phyloP scores from a whole-genome alignment of 164 flowering plant species.

The Stephania japonica region DNA sequence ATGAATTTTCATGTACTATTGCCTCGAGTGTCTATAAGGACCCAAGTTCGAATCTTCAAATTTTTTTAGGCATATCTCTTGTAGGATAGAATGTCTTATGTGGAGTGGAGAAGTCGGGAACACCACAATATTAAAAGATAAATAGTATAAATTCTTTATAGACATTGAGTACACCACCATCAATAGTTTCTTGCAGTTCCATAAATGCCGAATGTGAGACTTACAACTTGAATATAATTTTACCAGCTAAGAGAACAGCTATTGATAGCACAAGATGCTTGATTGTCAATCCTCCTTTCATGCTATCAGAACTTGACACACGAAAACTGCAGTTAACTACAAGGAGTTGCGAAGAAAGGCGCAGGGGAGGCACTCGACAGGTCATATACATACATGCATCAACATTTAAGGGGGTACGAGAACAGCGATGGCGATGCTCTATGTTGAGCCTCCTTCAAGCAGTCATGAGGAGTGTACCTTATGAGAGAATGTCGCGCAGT shows the following conservation, averaged over 20 bases:
- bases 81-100: too few relatives aligned
- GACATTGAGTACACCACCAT: neutral
- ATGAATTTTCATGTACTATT: too few relatives aligned
- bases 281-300: neutral
- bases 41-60: too few relatives aligned
- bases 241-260: neutral
- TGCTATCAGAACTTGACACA: neutral
- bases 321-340: too few relatives aligned
- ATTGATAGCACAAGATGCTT: neutral
- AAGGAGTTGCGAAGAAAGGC: too few relatives aligned
- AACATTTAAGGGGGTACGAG: neutral
- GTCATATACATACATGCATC: neutral
- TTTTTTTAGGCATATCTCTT: too few relatives aligned
- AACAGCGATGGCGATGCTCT: neutral
- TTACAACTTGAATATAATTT: neutral
- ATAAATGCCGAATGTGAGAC: neutral
- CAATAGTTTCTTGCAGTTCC: neutral
- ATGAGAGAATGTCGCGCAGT: slow-evolving; percentile 27
- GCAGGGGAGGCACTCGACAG: neutral
- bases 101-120: too few relatives aligned
- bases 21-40: too few relatives aligned
- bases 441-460: slow-evolving; percentile 8
- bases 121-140: too few relatives aligned
- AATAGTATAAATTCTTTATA: too few relatives aligned
- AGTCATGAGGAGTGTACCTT: slow-evolving; percentile 7